Conservation (phyloP, 441 rosid genomes). For the Theobroma grandiflorum region DNA sequence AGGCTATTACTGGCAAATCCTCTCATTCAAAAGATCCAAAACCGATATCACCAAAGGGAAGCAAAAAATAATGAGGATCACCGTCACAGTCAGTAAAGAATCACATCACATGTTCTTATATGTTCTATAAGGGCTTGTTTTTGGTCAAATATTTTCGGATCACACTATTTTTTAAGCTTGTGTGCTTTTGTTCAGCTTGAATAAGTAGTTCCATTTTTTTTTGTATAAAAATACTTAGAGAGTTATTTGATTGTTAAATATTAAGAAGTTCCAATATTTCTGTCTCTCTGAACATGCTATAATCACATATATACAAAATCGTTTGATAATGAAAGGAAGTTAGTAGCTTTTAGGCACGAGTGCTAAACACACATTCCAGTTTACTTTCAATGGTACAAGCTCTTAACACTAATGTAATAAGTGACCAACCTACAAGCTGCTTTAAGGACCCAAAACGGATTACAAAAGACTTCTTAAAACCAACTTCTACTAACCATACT, state of each 20-base stretch:
- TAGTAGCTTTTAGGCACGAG: too few relatives aligned
- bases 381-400: background rate
- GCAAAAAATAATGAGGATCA: background rate
- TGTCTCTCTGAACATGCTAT: background rate
- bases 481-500: background rate
- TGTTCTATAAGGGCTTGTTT: slow-evolving; percentile 3
- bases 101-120: background rate
- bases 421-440: background rate
- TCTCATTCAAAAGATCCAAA: slow-evolving; percentile 58
- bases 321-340: background rate
- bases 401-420: background rate
- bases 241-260: background rate
- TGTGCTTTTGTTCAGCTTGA: slow-evolving; percentile 26
- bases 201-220: slow-evolving; percentile 10
- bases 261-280: background rate
- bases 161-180: slow-evolving; percentile 2
- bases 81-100: background rate
- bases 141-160: background rate
- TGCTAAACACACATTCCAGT: background rate
- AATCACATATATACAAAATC: background rate
- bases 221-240: slow-evolving; percentile 13
- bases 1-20: slow-evolving; percentile 87
- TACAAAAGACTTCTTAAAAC: too few relatives aligned
- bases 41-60: slow-evolving; percentile 56
- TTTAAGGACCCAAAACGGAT: background rate